Base-by-base conservation (phyloP, 257 asterid genomes). In the Jacaranda mimosifolia region DNA sequence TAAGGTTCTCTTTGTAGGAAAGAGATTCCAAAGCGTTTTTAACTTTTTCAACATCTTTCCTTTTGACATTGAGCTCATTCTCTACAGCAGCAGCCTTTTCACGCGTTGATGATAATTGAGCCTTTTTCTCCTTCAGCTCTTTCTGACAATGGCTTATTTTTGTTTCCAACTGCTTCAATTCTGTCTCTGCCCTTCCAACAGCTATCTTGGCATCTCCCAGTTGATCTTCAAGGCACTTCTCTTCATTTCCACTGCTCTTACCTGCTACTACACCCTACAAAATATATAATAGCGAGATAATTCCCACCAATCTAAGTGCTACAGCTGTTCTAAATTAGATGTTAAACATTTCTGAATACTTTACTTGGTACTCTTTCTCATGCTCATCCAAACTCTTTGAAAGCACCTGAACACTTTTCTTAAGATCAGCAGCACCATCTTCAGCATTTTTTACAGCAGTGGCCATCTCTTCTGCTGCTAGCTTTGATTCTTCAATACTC, bases 141-240 rank as follows among this genome's bases (percentile, higher is more conserved):
- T 89, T 93, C 85, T 93, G 94, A 74, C 90, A 87, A 78, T 96
- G 99, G 77, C 79, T 86, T 85, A 89, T 79, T 87, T 86, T 91
- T 68, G 97, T 93, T 85, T 91, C 86, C 95, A 93, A 80, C 87
- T 93, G 99, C 89, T 96, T 96, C 92, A 96, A 63, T 78, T 93
- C 98, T 11, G 99, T 91, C 86, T 91, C 97, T 76, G 92, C 90
- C 73, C 68, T 85, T 85, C 98, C 99, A 73, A 93, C 99, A 63
- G 88, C 91, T 70, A 89, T 90, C 89, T 91, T 93, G 76, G 97
- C 98, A 84, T 96, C 99, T 65, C 81, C 91, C 57, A 96, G 87
- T 86, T 96, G 99, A 83, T 93, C 99, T 84, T 96, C 98, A 68
- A 96, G 97, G 84, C 99, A 96, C 80, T 96, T 96, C 82, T 96